phyloP scores from a whole-genome alignment of 257 asterid genomes.

The Capsicum chinense region DNA sequence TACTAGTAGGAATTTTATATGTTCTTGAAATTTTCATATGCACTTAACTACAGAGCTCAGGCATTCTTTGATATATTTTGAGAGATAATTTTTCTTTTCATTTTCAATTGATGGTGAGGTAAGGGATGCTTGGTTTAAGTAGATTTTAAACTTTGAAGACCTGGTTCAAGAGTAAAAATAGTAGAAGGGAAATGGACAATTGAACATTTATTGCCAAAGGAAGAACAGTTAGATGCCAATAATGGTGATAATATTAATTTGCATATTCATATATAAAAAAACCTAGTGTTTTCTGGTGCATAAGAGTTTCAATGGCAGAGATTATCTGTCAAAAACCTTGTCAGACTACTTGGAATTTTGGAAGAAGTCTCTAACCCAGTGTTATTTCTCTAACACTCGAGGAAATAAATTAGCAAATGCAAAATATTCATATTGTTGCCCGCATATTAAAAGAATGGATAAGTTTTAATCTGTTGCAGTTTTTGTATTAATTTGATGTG shows the following conservation, averaged over 20 bases:
- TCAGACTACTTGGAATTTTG: too few relatives aligned
- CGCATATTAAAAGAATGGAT: constrained; percentile 15
- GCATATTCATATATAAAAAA: too few relatives aligned
- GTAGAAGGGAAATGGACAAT: constrained; percentile 10
- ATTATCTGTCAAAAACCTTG: too few relatives aligned
- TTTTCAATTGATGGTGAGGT: neutral
- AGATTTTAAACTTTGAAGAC: neutral
- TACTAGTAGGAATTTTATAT: neutral
- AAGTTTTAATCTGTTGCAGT: neutral
- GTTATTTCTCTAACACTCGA: too few relatives aligned
- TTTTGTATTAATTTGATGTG: neutral
- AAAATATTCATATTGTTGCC: neutral
- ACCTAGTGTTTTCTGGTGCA: too few relatives aligned
- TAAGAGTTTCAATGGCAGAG: too few relatives aligned
- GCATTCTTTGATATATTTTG: neutral
- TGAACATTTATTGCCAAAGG: constrained; percentile 3
- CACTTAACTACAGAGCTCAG: neutral
- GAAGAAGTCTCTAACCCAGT: too few relatives aligned
- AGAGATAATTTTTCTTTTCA: neutral
- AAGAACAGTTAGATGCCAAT: neutral
- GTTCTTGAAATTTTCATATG: neutral
- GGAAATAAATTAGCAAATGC: too few relatives aligned
- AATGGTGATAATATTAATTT: neutral
- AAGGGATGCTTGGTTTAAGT: neutral
- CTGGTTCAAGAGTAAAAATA: neutral